Conservation (phyloP, 2,329 filamentous ascomycete species). For the Dactylellina drechsleri region DNA sequence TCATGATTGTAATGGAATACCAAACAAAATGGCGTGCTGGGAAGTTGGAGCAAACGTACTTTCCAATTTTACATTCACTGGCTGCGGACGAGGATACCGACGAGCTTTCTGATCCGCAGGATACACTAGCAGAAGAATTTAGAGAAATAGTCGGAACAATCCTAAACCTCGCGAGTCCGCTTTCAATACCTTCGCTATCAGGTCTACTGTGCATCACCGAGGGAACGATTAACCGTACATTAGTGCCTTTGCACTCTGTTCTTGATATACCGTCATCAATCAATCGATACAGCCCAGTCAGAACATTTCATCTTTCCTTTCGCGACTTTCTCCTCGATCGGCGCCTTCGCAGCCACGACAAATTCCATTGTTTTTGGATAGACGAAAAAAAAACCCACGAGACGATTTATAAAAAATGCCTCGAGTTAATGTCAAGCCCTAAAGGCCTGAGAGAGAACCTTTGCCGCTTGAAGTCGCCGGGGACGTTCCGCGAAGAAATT, state of each 20-base stretch:
- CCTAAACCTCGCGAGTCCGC: constrained; percentile 13
- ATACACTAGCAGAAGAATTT: constrained; percentile 9
- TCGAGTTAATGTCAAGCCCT: constrained; percentile 61
- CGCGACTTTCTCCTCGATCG: constrained; percentile 36
- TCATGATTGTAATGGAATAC: constrained; percentile 13
- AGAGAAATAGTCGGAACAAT: constrained; percentile 20
- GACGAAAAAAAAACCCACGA: constrained; percentile 20
- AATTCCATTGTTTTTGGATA: constrained; percentile 25
- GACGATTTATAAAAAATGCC: constrained; percentile 19
- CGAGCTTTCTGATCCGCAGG: neutral
- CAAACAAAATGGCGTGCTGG: neutral
- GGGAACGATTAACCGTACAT: neutral
- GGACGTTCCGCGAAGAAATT: constrained; percentile 47
- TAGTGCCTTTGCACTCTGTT: constrained; percentile 20
- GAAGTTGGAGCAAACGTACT: constrained; percentile 20
- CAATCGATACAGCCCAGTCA: constrained; percentile 13
- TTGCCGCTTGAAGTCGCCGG: constrained; percentile 55
- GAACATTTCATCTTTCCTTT: constrained; percentile 48
- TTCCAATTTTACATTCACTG: constrained; percentile 16
- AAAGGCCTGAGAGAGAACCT: constrained; percentile 59
- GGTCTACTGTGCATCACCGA: neutral
- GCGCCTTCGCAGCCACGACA: neutral
- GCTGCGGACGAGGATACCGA: neutral
- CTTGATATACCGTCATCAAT: constrained; percentile 18
- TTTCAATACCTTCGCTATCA: constrained; percentile 14